A percentile compares a stretch with the other conserved stretches of the same genome.
phyloP scores from a whole-genome alignment of 306 rosid species.

The Trifolium dubium region DNA sequence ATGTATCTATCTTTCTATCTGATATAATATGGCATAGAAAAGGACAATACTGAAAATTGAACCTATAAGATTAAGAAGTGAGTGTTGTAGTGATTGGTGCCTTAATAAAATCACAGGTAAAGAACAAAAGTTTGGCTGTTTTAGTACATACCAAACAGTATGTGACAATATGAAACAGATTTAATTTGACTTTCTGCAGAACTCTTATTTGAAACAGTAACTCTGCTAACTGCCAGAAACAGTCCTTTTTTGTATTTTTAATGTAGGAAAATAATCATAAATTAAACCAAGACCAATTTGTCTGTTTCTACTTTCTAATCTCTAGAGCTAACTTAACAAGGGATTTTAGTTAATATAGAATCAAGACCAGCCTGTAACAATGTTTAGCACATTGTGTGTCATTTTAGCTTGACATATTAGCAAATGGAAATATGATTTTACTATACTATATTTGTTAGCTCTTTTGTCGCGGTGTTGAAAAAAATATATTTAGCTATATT shows the following conservation, averaged over 20 bases:
- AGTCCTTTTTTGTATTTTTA: background rate
- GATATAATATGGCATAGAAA: slow-evolving; percentile 1
- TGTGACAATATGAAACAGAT: slow-evolving; percentile 14
- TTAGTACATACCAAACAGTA: slow-evolving; percentile 17
- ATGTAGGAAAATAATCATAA: background rate
- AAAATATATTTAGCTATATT: background rate
- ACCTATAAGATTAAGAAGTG: slow-evolving; percentile 25
- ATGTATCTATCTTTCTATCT: background rate
- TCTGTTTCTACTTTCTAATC: background rate
- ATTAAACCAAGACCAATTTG: slow-evolving; percentile 27
- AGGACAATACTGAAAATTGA: slow-evolving; percentile 21
- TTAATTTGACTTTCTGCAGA: slow-evolving; percentile 27
- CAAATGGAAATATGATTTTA: background rate
- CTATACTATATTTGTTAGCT: background rate
- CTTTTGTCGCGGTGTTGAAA: slow-evolving; percentile 1
- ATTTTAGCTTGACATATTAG: slow-evolving; percentile 1
- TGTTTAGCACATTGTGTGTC: slow-evolving; percentile 10
- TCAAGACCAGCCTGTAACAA: slow-evolving; percentile 39
- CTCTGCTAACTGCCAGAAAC: slow-evolving; percentile 1
- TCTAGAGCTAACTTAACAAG: slow-evolving; percentile 27
- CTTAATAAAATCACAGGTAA: background rate
- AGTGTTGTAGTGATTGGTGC: slow-evolving; percentile 14
- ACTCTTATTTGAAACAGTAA: slow-evolving; percentile 7
- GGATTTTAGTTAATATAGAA: slow-evolving; percentile 25
- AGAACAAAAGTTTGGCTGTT: slow-evolving; percentile 27